phyloP scores from a whole-genome alignment of 441 rosid species.

The Adansonia gregorii region DNA sequence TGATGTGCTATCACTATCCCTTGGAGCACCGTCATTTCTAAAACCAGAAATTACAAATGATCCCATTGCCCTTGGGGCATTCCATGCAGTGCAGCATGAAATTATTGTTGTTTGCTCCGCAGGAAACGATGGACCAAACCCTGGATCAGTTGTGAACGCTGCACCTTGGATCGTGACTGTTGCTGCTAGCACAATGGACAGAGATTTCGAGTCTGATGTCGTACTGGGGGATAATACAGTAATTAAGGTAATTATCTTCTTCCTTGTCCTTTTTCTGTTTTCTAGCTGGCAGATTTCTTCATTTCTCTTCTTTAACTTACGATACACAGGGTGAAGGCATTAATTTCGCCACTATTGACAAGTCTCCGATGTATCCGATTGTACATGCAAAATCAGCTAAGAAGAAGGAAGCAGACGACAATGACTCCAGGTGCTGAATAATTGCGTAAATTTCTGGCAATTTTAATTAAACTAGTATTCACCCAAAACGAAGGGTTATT shows the following conservation, averaged over 20 bases:
- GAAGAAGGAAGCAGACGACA: constrained; percentile 38
- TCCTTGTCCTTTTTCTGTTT: neutral
- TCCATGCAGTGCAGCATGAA: constrained; percentile 73
- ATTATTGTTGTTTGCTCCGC: constrained; percentile 81
- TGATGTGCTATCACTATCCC: constrained; percentile 66
- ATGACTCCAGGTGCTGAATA: constrained; percentile 48
- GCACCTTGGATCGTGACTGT: constrained; percentile 91
- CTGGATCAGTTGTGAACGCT: constrained; percentile 52
- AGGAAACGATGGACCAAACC: constrained; percentile 69
- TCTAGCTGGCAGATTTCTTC: neutral
- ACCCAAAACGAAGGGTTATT: neutral
- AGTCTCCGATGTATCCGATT: constrained; percentile 56
- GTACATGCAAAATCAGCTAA: constrained; percentile 61
- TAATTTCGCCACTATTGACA: constrained; percentile 52
- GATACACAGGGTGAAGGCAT: constrained; percentile 67
- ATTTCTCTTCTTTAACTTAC: neutral
- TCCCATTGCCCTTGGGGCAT: constrained; percentile 77
- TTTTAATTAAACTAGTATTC: neutral
- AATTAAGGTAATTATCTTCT: constrained; percentile 50
- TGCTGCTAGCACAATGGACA: constrained; percentile 79
- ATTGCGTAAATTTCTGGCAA: neutral
- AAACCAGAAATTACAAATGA: constrained; percentile 44
- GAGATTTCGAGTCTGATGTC: constrained; percentile 69
- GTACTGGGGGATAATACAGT: constrained; percentile 61
- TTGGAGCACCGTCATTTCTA: constrained; percentile 45